A percentile compares a stretch with the other conserved stretches of the same genome.
Evolutionary conservation across 495 filamentous ascomycete species (phyloP).

Genomic region (Hypoxylon trugodes): DNA sequence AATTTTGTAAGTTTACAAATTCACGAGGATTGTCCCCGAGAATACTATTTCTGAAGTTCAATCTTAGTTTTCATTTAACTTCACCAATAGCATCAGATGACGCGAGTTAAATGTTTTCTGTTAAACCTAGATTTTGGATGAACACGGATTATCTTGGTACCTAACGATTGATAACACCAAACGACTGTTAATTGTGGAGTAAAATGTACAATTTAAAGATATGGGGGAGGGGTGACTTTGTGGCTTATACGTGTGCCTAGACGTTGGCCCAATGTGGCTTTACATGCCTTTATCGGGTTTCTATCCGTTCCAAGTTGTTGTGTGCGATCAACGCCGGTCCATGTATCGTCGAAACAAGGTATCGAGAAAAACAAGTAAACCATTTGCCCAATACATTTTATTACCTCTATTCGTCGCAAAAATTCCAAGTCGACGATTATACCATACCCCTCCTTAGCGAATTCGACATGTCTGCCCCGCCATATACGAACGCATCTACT

Average conservation of each 20-base stretch:
- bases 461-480: slow-evolving; percentile 8
- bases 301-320: background rate
- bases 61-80: too few relatives aligned
- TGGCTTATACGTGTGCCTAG: background rate
- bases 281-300: slow-evolving; percentile 19
- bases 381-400: background rate
- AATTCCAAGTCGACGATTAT: background rate
- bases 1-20: too few relatives aligned
- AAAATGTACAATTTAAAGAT: background rate
- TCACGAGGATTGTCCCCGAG: too few relatives aligned
- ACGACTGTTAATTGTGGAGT: too few relatives aligned
- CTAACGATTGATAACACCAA: too few relatives aligned
- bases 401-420: background rate
- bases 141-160: too few relatives aligned
- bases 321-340: slow-evolving; percentile 9
- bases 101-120: too few relatives aligned
- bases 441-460: background rate
- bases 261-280: slow-evolving; percentile 33
- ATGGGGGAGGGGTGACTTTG: background rate
- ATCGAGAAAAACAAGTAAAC: slow-evolving; percentile 8
- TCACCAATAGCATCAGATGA: too few relatives aligned
- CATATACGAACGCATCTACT: slow-evolving; percentile 17
- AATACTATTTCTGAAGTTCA: too few relatives aligned
- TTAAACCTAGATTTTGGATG: too few relatives aligned
- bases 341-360: slow-evolving; percentile 23